Evolutionary conservation across 805 yeast species (phyloP), one percentile per base, ranked within the genome.

Genomic region (Yarrowia divulgata): DNA sequence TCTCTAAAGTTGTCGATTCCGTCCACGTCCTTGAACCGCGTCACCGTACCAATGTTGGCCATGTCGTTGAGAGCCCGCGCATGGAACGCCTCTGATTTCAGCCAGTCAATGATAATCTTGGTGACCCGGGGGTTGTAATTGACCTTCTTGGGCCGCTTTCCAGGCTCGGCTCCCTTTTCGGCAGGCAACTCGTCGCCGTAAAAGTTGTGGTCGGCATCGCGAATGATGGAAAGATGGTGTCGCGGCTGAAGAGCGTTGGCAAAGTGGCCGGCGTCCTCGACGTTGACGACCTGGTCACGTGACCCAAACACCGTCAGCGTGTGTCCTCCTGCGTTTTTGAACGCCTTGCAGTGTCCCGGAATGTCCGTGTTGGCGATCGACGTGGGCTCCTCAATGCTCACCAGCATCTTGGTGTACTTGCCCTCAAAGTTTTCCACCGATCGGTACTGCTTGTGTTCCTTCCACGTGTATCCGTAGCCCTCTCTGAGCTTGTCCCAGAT

Each of bases 171-270:
- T 35, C 63, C 63, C 7, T n/a, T 5, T 14, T 32, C 66, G 2
- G 18, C 32, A 6, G 42, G 37, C 8, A 62, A 14, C 18, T 18
- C 45, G 2, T 77, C 74, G 0, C 95, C 94, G 75, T 84, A 90
- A 75, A 84, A 93, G 74, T 90, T 91, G 77, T 93, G 98, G 75
- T 91, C 93, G 0, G 97, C 97, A 55, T 81, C 81, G 0, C 85
- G 85, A 12, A 93, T 79, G 8, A 91, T 76, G 45, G 81, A 80
- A 68, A 92, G 79, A 3, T 82, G 80, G 73, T 90, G 88, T 23
- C 93, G 85, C 35, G 71, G 71, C 2, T 82, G 83, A 62, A 93
- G 84, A 10, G 79, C 72, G 73, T 89, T 86, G 8, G 90, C 86
- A 79, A 81, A 91, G 45, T 73, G 73, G 0, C 88, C 83, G 8